These are phyloP conservation scores for Penicillium sp. DNA, from an alignment of 2,329 filamentous ascomycete species.

Conservation along the genomic window DNA sequence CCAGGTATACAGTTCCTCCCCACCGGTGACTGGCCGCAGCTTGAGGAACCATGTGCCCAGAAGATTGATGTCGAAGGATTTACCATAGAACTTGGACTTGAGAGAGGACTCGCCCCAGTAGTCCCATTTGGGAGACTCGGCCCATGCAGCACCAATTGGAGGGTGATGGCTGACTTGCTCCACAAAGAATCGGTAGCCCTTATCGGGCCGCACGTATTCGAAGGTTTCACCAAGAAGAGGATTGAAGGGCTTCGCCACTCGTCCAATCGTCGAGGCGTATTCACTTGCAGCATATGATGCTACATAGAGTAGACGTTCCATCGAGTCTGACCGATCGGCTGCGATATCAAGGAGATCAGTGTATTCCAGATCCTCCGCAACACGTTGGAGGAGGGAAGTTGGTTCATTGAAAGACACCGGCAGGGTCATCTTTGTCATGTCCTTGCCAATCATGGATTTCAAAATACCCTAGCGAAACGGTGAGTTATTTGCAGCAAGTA, in stretches of 20 bases:
- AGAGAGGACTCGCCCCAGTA: slow-evolving; percentile 96
- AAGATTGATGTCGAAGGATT: slow-evolving; percentile 95
- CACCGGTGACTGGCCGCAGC: slow-evolving; percentile 74
- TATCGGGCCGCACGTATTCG: slow-evolving; percentile 93
- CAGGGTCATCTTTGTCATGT: slow-evolving; percentile 99
- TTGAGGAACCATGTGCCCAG: slow-evolving; percentile 96
- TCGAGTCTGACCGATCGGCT: slow-evolving; percentile 80
- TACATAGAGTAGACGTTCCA: slow-evolving; percentile 91
- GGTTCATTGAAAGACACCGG: slow-evolving; percentile 99
- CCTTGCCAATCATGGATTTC: slow-evolving; percentile 99
- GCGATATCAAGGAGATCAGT: slow-evolving; percentile 88
- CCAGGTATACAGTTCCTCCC: slow-evolving; percentile 93
- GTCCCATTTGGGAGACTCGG: slow-evolving; percentile 91
- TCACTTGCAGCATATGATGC: slow-evolving; percentile 95
- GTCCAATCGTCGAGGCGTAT: slow-evolving; percentile 94
- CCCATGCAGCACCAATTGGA: slow-evolving; percentile 89
- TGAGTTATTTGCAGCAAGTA: slow-evolving; percentile 7
- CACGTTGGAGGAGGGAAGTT: slow-evolving; percentile 90
- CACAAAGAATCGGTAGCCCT: slow-evolving; percentile 97
- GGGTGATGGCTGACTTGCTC: slow-evolving; percentile 99
- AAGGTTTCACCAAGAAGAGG: slow-evolving; percentile 95
- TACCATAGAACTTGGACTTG: slow-evolving; percentile 96
- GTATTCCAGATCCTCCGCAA: slow-evolving; percentile 98
- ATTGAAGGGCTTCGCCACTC: slow-evolving; percentile 98
- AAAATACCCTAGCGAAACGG: slow-evolving; percentile 73